A percentile compares a stretch with the other conserved stretches of the same genome.
phyloP scores from a whole-genome alignment of 768 basidiomycete species.

The Amanita phalloides region DNA sequence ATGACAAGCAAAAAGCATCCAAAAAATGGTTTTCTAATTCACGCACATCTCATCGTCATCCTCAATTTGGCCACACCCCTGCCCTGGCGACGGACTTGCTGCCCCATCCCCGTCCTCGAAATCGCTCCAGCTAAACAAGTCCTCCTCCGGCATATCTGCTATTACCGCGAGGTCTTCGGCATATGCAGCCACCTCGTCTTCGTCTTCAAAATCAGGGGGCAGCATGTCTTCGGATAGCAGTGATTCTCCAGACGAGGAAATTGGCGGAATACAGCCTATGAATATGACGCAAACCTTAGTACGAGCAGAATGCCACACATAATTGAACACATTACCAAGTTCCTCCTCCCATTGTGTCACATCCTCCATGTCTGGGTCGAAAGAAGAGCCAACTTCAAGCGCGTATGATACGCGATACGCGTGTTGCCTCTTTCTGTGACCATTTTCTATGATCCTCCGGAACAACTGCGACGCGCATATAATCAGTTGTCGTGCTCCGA shows the following conservation, averaged over 20 bases:
- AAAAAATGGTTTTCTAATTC: conserved; percentile 8
- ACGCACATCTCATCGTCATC: conserved; percentile 24
- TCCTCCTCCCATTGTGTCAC: conserved; percentile 49
- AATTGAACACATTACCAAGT: conserved; percentile 13
- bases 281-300: background rate
- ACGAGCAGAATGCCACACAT: background rate
- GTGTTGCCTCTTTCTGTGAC: conserved; percentile 37
- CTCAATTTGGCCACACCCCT: conserved; percentile 4
- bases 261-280: conserved; percentile 2
- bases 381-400: conserved; percentile 62
- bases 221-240: conserved; percentile 12
- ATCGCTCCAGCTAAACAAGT: conserved; percentile 26
- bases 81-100: background rate
- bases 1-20: background rate
- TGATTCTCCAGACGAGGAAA: conserved; percentile 2
- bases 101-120: conserved; percentile 14
- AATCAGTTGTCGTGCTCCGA: background rate
- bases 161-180: conserved; percentile 40
- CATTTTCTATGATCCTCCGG: conserved; percentile 49
- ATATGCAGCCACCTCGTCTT: conserved; percentile 49
- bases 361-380: conserved; percentile 67
- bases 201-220: conserved; percentile 40
- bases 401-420: conserved; percentile 55
- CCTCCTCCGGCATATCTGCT: conserved; percentile 32
- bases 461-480: conserved; percentile 39